A percentile compares a stretch with the other conserved stretches of the same genome.
phyloP scores from a whole-genome alignment of 75 land plant species.

The Pinus albicaulis region DNA sequence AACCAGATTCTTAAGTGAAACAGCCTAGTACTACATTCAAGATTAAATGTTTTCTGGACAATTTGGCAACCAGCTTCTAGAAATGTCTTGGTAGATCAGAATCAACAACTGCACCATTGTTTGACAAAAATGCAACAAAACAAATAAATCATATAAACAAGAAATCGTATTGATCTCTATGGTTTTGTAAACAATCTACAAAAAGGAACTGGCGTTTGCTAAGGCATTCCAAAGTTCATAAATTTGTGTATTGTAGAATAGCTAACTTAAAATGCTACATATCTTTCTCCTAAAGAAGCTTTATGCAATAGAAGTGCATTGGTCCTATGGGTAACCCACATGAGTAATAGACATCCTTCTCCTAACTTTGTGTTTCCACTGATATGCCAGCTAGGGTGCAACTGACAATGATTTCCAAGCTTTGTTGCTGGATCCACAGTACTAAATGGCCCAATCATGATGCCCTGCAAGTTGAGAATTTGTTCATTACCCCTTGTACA shows the following conservation, averaged over 20 bases:
- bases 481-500: background rate
- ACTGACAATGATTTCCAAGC: constrained; percentile 65
- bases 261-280: background rate
- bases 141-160: background rate
- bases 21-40: too few relatives aligned
- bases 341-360: constrained; percentile 54
- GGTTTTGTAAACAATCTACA: background rate
- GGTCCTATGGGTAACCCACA: constrained; percentile 38
- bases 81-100: constrained; percentile 69
- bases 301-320: background rate
- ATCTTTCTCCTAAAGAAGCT: background rate
- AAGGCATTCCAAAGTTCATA: background rate
- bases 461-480: constrained; percentile 44
- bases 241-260: background rate
- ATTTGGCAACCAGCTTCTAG: too few relatives aligned
- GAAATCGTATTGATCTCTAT: background rate
- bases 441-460: constrained; percentile 84
- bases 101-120: constrained; percentile 94
- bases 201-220: background rate
- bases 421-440: constrained; percentile 69
- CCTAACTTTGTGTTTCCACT: constrained; percentile 79
- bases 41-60: too few relatives aligned
- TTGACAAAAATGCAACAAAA: constrained; percentile 21
- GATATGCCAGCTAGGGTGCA: constrained; percentile 72
- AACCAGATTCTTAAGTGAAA: too few relatives aligned